These are phyloP conservation scores for Monosporascus ibericus DNA, from an alignment of 2,329 filamentous ascomycete genomes.

Conservation along the genomic window DNA sequence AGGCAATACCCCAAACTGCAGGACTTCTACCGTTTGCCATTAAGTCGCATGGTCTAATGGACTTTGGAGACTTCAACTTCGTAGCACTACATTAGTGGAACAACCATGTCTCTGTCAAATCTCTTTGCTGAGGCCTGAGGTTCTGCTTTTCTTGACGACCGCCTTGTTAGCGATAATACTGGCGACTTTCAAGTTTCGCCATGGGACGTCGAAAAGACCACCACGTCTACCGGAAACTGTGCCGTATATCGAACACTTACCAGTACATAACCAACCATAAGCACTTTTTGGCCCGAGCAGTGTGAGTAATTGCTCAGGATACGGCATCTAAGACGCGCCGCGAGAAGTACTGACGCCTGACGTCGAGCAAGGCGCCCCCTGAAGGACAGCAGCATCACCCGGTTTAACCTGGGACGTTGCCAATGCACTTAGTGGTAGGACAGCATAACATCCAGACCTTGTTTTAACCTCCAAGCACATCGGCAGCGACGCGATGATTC, in stretches of 20 bases:
- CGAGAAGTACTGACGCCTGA: too few relatives aligned
- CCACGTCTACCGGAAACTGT: conserved; percentile 4
- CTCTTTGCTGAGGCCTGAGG: too few relatives aligned
- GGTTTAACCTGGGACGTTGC: conserved; percentile 6
- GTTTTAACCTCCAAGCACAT: conserved; percentile 3
- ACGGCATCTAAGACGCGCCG: too few relatives aligned
- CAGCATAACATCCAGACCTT: conserved; percentile 11
- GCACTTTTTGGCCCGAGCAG: conserved; percentile 2
- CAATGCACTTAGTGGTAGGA: conserved; percentile 9
- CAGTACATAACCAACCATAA: conserved; percentile 6
- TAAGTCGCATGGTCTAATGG: too few relatives aligned
- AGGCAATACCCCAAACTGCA: too few relatives aligned
- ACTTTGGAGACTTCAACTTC: too few relatives aligned
- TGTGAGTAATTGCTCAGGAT: conserved; percentile 1
- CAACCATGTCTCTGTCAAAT: too few relatives aligned
- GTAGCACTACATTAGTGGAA: too few relatives aligned
- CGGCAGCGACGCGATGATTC: conserved; percentile 3
- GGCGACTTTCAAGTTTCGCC: too few relatives aligned
- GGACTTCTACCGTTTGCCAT: too few relatives aligned
- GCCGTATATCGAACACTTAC: conserved; percentile 8
- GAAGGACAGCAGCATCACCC: conserved; percentile 2
- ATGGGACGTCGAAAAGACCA: background rate
- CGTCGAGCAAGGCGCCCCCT: background rate
- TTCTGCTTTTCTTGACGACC: too few relatives aligned
- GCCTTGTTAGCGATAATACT: too few relatives aligned